Evolutionary conservation across 805 yeast species (phyloP), one percentile per base, ranked within the genome.

Genomic region (Suhomyces prunicola): DNA sequence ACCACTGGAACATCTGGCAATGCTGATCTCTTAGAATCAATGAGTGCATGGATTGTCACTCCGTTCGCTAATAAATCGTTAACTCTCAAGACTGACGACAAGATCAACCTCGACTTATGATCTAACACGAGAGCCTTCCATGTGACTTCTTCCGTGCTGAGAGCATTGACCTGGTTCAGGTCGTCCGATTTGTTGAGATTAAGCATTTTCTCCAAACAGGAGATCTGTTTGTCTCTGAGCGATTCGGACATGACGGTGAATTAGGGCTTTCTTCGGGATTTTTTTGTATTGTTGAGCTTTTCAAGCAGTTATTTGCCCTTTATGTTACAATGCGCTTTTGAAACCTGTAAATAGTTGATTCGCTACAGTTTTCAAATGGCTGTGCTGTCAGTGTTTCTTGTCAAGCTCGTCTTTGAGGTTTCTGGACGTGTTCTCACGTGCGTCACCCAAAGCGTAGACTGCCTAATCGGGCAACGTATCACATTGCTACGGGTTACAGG

Each of bases 91-190:
- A 94, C 93, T 6, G 96, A 88, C 2, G 97, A 91, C 6, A 94
- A 82, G 42, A 94, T 87, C 15, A 88, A 87, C 29, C 96, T 88
- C 41, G 97, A 88, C 54, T 85, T 81, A 40, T 77, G 68, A 67
- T 94, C 99, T 58, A 94, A 78, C 5, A 94, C 82, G 47, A 94
- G 78, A 7, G 89, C 96, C 65, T 94, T 94, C 99, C 99, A 94
- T 27, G 86, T 78, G 51, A 89, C 78, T 58, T 86, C 90, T 60
- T 85, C 88, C 48, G 77, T 81, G 54, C 79, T 80, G 19, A 79
- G 71, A 6, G 86, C 79, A 39, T 81, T 77, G 7, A 84, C 79
- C 52, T 79, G 69, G 59, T 82, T 85, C 6, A 82, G 69, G 3
- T 79, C 76, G 9, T 81, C 77, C 48, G 82, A 86, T 53, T 83